These are phyloP conservation scores for Saccharomycopsis selenospora DNA, from an alignment of 805 yeast species.

Conservation along the genomic window DNA sequence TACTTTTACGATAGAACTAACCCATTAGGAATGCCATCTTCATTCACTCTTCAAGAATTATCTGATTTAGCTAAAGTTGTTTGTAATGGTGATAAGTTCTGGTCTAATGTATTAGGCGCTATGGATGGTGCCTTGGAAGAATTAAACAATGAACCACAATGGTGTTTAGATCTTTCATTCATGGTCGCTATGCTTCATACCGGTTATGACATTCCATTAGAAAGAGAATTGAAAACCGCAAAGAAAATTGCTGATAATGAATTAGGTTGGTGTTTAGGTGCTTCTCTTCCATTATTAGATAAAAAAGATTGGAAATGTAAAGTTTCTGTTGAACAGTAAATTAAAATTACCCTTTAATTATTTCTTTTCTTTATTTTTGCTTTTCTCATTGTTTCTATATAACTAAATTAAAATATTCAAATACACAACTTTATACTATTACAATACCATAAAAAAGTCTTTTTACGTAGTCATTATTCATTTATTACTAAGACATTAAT, in stretches of 20 bases:
- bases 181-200: constrained; percentile 85
- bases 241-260: constrained; percentile 83
- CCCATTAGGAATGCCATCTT: constrained; percentile 90
- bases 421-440: too few species aligned
- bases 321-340: background rate
- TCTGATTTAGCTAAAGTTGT: constrained; percentile 74
- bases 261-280: constrained; percentile 98
- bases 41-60: constrained; percentile 81
- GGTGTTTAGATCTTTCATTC: constrained; percentile 91
- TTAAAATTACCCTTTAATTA: too few species aligned
- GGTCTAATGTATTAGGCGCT: constrained; percentile 61
- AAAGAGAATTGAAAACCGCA: constrained; percentile 87
- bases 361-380: too few species aligned
- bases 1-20: constrained; percentile 91
- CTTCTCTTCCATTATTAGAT: constrained; percentile 84
- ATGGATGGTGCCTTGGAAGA: constrained; percentile 60
- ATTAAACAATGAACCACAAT: constrained; percentile 73
- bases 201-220: constrained; percentile 93
- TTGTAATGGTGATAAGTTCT: constrained; percentile 72
- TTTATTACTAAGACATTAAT: too few species aligned
- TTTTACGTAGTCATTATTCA: too few species aligned
- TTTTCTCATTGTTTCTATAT: too few species aligned
- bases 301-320: constrained; percentile 64
- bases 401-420: too few species aligned
- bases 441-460: too few species aligned